Evolutionary conservation across 2,329 filamentous ascomycete species (phyloP), one percentile per base, ranked within the genome.

Genomic region (Fusarium clavum): DNA sequence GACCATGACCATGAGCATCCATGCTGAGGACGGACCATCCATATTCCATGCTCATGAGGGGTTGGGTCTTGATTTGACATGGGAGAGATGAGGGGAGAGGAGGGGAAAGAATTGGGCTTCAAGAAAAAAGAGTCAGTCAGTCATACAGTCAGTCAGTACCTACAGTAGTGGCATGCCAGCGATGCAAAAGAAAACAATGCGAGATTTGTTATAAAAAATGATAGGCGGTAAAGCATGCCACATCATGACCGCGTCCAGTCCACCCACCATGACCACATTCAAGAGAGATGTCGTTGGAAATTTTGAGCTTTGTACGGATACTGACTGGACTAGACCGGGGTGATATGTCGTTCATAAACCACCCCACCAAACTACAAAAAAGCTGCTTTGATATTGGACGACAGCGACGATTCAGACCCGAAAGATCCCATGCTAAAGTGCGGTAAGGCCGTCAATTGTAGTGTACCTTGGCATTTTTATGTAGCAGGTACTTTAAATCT

Each of bases 351-450:
- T 61, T 51, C 52, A 53, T 40, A 54, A 48, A 64, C 14, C 48
- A 70, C 67, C 67, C 67, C 67, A 70, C 67, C 46, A 45, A 32
- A 32, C 24, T 44, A 57, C 67, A 48, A 56, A 60, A 70, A 70
- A 57, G 58, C 44, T 64, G 67, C 43, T 46, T 57, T 44, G 54
- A 71, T 64, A 71, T 54, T 71, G 68, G 67, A 64, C 52, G 45
- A 70, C 40, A 46, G 44, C 43, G 56, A 30, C 56, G 67, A 60
- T 52, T 67, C 57, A 47, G 41, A 61, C 67, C 67, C 67, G 47
- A 70, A 70, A 67, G 67, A 47, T 54, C 67, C 67, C 53, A 63
- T 67, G 45, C 61, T 70, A 69, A 70, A 69, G 66, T 64, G 49
- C 57, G 61, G 66, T 67, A 69, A 69, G 66, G 47, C 60, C 55